Base-by-base conservation (phyloP, 1,284 basidiomycete genomes). In the Heterobasidion parviporum region DNA sequence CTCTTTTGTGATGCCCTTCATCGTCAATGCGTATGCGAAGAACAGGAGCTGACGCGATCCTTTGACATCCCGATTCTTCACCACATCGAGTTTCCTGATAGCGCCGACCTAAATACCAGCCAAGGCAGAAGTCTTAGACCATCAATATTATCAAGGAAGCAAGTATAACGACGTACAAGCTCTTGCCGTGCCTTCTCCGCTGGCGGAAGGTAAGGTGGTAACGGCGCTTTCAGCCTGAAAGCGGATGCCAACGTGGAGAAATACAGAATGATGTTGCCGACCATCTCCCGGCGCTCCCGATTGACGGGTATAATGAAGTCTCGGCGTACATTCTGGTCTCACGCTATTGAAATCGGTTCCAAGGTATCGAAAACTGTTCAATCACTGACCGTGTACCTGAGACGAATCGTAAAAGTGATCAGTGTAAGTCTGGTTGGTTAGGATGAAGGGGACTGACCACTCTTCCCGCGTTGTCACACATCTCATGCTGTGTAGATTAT, bases 201-300 rank as follows among this genome's bases (percentile, higher is more conserved):
- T 0, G 94, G 94, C 2, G 96, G 96, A 1, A 99, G 81, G 69
- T 95, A 98, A 0, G 96, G 94, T 0, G 96, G 94, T 33, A 99
- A 75, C 0, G 96, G 96, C 3, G 89, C 85, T 63, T 98, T 96
- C 34, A 95, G 78, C 33, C 87, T 78, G 68, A 98, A 94, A 0
- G 92, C 89, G 0, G 92, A 85, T 1, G 92, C 87, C 6, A 99
- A 77, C 0, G 86, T 86, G 34, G 93, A 93, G 69, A 98, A 92
- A 69, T 88, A 94, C 10, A 98, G 81, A 56, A 98, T 88, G 56
- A 98, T 88, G 68, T 94, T 97, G 38, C 94, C 94, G 49, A 86
- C 89, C 87, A 98, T 92, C 67, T 97, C 94, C 5, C 89, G 82
- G 18, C 94, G 80, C 63, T 95, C 86, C 61, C 74, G 79, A 66